These are phyloP conservation scores for Beauveria sp. DNA, from an alignment of 2,329 filamentous ascomycete species.

Conservation along the genomic window DNA sequence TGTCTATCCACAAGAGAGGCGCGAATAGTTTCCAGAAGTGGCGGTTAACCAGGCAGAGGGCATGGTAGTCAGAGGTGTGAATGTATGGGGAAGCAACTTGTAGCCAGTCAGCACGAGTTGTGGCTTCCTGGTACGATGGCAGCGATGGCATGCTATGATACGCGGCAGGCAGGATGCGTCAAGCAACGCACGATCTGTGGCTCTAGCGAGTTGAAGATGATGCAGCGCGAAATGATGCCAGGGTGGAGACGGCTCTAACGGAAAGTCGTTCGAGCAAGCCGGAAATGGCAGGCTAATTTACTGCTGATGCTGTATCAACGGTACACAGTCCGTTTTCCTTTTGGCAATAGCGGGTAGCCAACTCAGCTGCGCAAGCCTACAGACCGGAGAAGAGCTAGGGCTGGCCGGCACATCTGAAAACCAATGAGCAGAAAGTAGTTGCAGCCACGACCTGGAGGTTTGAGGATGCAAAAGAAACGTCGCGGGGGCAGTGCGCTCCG, in stretches of 20 bases:
- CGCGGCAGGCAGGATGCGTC: not conserved
- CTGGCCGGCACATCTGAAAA: not conserved
- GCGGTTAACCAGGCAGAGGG: conserved; percentile 40
- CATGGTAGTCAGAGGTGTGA: conserved; percentile 31
- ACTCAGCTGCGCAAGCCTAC: not conserved
- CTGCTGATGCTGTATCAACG: not conserved
- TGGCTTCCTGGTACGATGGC: conserved; percentile 49
- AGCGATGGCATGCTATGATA: conserved; percentile 24
- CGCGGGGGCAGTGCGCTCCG: not conserved
- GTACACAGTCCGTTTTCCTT: not conserved
- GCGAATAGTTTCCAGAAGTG: conserved; percentile 43
- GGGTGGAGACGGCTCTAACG: not conserved
- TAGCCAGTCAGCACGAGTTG: conserved; percentile 39
- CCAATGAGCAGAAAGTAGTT: not conserved
- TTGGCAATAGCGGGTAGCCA: not conserved
- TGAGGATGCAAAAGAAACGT: not conserved
- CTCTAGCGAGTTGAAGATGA: not conserved
- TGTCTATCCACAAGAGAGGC: conserved; percentile 45
- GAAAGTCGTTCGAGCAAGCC: not conserved
- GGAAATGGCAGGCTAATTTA: not conserved
- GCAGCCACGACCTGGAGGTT: not conserved
- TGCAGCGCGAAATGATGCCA: not conserved
- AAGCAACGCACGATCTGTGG: not conserved
- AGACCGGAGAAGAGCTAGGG: not conserved
- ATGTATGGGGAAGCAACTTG: conserved; percentile 39